These are phyloP conservation scores for Pythium grandisporangium DNA, from an alignment of 352 stramenopile species.

Conservation along the genomic window DNA sequence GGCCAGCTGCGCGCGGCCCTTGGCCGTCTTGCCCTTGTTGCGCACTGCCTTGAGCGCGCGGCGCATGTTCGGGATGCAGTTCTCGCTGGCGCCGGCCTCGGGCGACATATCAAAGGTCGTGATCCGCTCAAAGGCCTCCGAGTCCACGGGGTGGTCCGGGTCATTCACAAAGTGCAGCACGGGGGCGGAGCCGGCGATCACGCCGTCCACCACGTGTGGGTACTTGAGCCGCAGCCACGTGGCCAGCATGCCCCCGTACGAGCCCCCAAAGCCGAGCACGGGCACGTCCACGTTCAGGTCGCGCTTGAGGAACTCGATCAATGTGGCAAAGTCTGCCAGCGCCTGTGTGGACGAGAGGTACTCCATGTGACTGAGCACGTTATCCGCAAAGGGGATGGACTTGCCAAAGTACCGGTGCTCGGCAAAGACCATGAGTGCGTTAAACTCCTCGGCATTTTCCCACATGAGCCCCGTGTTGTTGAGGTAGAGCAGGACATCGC, in stretches of 20 bases:
- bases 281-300: conserved; percentile 28
- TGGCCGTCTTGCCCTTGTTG: conserved; percentile 12
- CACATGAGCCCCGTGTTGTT: conserved; percentile 70
- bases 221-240: conserved; percentile 76
- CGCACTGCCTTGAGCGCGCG: conserved; percentile 20
- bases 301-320: conserved; percentile 37
- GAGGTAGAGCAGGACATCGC: conserved; percentile 50
- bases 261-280: conserved; percentile 65
- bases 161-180: conserved; percentile 47
- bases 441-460: conserved; percentile 54
- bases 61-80: conserved; percentile 51
- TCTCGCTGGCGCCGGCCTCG: conserved; percentile 22
- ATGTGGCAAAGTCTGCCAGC: conserved; percentile 59
- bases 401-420: conserved; percentile 77
- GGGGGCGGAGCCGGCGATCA: conserved; percentile 52
- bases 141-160: conserved; percentile 22
- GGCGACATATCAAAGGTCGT: conserved; percentile 31
- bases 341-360: conserved; percentile 81
- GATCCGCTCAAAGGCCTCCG: conserved; percentile 15
- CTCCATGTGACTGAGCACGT: conserved; percentile 40
- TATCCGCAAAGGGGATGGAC: conserved; percentile 47
- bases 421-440: conserved; percentile 59
- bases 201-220: conserved; percentile 56
- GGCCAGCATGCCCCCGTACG: conserved; percentile 68
- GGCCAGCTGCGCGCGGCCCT: conserved; percentile 17